Percentiles rank a stretch among this genome's conserved stretches.
phyloP scores from a whole-genome alignment of 257 asterid genomes.

The Coffea eugenioides region DNA sequence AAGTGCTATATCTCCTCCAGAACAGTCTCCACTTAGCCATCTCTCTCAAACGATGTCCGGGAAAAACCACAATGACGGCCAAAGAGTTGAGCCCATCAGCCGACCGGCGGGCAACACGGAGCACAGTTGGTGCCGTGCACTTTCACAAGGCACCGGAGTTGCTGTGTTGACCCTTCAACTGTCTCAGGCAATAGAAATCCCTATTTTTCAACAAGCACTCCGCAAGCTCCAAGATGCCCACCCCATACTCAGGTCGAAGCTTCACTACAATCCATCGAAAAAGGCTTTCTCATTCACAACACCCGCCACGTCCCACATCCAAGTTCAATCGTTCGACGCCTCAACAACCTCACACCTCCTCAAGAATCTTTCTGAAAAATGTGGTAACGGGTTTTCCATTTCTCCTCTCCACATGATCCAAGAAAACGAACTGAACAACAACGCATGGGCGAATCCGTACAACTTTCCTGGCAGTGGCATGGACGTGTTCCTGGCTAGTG shows the following conservation, averaged over 20 bases:
- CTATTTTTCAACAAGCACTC: slow-evolving; percentile 30
- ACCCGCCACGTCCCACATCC: slow-evolving; percentile 22
- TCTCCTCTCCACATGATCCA: slow-evolving; percentile 42
- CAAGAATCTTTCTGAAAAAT: background rate
- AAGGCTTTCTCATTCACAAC: slow-evolving; percentile 43
- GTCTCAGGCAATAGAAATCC: slow-evolving; percentile 21
- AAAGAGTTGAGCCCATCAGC: background rate
- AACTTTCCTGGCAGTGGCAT: slow-evolving; percentile 47
- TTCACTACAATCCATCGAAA: slow-evolving; percentile 44
- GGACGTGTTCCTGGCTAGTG: slow-evolving; percentile 32
- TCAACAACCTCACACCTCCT: slow-evolving; percentile 35
- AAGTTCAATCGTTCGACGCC: slow-evolving; percentile 26
- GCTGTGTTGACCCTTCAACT: slow-evolving; percentile 47
- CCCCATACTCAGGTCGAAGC: slow-evolving; percentile 55
- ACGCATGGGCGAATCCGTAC: slow-evolving; percentile 42
- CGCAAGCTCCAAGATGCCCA: slow-evolving; percentile 38
- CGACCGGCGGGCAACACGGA: slow-evolving; percentile 48
- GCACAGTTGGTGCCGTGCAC: slow-evolving; percentile 65
- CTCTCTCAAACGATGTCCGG: slow-evolving; percentile 1
- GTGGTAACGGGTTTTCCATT: background rate
- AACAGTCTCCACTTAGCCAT: background rate
- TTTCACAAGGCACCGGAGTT: slow-evolving; percentile 65
- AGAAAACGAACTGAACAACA: slow-evolving; percentile 56
- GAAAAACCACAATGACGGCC: background rate
- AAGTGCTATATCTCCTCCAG: background rate